Evolutionary conservation across 768 basidiomycete species (phyloP), one percentile per base, ranked within the genome.

Genomic region (Neoboletus subvelutipes): DNA sequence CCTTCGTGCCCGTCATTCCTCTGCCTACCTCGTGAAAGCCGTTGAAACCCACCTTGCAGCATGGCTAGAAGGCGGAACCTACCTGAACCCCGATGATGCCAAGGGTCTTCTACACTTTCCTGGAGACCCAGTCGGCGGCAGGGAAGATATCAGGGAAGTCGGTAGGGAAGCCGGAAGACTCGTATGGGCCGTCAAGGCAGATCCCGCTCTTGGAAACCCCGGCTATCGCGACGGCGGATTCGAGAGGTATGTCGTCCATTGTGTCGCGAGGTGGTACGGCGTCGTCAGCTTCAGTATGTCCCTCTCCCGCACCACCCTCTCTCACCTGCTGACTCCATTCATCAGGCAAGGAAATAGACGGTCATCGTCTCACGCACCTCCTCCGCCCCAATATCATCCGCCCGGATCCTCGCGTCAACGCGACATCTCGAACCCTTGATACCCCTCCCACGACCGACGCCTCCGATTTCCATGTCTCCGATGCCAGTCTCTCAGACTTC

Each of bases 231-330:
- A 87, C 55, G 87, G 90, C 64, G 77, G 84, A 0, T 92, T 91
- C 73, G 84, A 87, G 29, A 80, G 91, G 33, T 92, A 90, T 64
- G 82, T 92, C 45, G 84, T 92, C 7, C 91, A 94, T 61, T 92
- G 90, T 61, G 86, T 88, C 56, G 89, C 90, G 41, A 78, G 90
- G 37, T 92, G 87, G 71, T 83, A 92, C 69, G 84, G 84, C 56
- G 71, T 93, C 57, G 86, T 92, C 64, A 88, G 87, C 73, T 93
- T 85, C 77, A 92, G 90, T 90, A 70, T 64, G 88, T 60, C 33
- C 13, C 36, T 45, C 36, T 37, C 13, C n/a, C n/a, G 4, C n/a
- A 10, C 24, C 9, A 9, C 28, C 34, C 13, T 42, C 37, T 51
- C 53, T 37, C 36, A 18, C 47, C 17, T 11, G 2, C 50, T 63